Conservation (phyloP, 345 rosid genomes). For the Dipteronia sinensis region DNA sequence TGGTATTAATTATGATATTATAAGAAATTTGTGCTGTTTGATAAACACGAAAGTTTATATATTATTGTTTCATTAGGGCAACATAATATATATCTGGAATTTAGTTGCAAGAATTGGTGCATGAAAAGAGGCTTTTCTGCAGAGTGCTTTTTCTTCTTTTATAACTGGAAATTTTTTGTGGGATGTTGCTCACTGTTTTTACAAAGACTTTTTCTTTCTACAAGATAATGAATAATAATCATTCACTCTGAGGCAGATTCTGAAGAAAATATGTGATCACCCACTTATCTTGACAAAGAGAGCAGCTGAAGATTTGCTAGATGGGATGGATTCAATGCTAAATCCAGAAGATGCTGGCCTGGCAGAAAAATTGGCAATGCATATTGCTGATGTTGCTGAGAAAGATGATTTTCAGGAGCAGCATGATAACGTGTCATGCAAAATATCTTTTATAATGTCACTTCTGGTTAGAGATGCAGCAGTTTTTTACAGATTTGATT, state of each 20-base stretch:
- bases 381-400: slow-evolving; percentile 81
- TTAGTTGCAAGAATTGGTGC: neutral
- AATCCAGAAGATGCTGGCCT: slow-evolving; percentile 74
- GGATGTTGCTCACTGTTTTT: slow-evolving; percentile 1
- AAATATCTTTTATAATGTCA: slow-evolving; percentile 75
- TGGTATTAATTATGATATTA: neutral
- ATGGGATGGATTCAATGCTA: slow-evolving; percentile 81
- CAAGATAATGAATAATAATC: neutral
- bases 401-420: slow-evolving; percentile 73
- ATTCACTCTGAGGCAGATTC: slow-evolving; percentile 62
- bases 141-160: neutral
- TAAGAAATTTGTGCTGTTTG: neutral
- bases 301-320: slow-evolving; percentile 88
- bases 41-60: neutral
- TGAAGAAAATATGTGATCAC: slow-evolving; percentile 93
- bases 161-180: neutral
- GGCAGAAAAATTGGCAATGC: slow-evolving; percentile 91
- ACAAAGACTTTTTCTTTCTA: neutral
- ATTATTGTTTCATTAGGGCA: too few relatives aligned
- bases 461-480: slow-evolving; percentile 63
- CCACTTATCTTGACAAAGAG: slow-evolving; percentile 77
- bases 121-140: neutral
- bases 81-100: neutral
- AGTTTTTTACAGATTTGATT: slow-evolving; percentile 10
- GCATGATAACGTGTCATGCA: slow-evolving; percentile 87